Conservation (phyloP, 345 rosid species). For the Alliaria petiolata region DNA sequence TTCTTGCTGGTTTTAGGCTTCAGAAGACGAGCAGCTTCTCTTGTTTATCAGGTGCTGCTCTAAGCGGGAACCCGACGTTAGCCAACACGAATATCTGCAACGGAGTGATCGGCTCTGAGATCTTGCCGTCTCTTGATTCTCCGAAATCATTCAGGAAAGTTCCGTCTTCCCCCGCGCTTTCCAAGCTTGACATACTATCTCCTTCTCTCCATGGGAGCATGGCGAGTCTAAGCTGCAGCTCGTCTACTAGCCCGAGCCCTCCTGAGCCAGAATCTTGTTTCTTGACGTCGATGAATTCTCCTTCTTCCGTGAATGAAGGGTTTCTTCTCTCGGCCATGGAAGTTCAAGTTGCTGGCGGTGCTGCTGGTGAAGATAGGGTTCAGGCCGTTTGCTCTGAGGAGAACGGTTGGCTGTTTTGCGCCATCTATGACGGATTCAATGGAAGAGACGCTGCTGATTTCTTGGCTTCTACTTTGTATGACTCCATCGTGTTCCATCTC, state of each 20-base stretch:
- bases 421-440: constrained; percentile 90
- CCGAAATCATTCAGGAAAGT: constrained; percentile 79
- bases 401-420: constrained; percentile 89
- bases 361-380: constrained; percentile 98
- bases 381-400: constrained; percentile 99
- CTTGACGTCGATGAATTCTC: constrained; percentile 53
- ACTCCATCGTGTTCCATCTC: constrained; percentile 55
- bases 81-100: constrained; percentile 94
- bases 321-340: constrained; percentile 57
- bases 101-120: constrained; percentile 81
- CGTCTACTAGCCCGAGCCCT: constrained; percentile 53
- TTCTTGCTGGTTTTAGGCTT: constrained; percentile 39
- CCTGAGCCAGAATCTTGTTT: constrained; percentile 62
- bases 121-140: constrained; percentile 84
- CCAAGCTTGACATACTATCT: constrained; percentile 78
- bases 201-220: constrained; percentile 81
- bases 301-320: constrained; percentile 56
- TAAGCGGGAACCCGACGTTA: constrained; percentile 93
- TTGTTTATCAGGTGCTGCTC: constrained; percentile 94
- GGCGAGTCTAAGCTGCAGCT: constrained; percentile 82
- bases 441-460: constrained; percentile 99
- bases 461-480: constrained; percentile 89
- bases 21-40: constrained; percentile 73
- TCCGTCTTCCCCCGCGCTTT: constrained; percentile 69
- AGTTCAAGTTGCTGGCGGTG: constrained; percentile 97